phyloP scores from a whole-genome alignment of 106 monocot genomes.

The Posidonia australis region DNA sequence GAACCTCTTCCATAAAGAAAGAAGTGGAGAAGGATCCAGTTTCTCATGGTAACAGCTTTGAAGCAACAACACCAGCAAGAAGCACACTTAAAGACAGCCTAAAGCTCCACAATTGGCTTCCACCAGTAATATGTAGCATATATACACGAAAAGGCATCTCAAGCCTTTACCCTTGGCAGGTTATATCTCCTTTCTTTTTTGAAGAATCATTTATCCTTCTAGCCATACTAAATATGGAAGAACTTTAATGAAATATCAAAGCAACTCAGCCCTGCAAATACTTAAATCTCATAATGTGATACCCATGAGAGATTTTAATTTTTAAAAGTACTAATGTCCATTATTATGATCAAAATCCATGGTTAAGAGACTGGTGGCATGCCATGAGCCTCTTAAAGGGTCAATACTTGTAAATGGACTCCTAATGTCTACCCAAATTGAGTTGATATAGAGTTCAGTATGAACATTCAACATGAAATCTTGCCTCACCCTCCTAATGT shows the following conservation, averaged over 20 bases:
- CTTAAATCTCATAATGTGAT: background rate
- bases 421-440: no score
- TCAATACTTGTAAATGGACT: no score
- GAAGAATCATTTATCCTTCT: background rate
- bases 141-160: conserved; percentile 82
- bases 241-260: background rate
- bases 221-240: no score
- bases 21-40: background rate
- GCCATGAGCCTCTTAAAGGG: no score
- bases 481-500: no score
- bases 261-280: background rate
- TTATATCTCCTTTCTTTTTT: conserved; percentile 13
- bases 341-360: no score
- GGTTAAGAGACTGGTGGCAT: no score
- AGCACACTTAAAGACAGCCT: conserved; percentile 35
- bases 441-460: no score
- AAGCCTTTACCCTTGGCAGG: conserved; percentile 98
- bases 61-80: conserved; percentile 51
- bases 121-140: conserved; percentile 58
- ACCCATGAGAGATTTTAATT: no score
- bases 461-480: no score
- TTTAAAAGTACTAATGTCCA: no score
- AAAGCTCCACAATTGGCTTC: conserved; percentile 76
- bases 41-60: conserved; percentile 5
- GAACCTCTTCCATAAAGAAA: background rate